Percentiles rank a stretch among this genome's conserved stretches.
These are phyloP conservation scores for Nasturtium officinale DNA, from an alignment of 345 rosid species.

Conservation along the genomic window DNA sequence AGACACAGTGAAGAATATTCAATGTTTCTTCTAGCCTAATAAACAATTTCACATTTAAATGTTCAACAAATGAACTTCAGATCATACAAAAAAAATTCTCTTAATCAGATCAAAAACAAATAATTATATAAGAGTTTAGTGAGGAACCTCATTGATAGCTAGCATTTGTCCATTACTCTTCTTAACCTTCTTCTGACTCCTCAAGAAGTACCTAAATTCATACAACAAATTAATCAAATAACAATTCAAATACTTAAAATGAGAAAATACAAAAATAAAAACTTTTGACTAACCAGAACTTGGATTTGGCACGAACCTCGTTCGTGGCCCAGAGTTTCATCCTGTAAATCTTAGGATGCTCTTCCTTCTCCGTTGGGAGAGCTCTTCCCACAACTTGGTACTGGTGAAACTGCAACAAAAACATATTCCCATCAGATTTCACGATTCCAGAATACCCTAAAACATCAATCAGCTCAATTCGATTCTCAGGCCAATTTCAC, in stretches of 20 bases:
- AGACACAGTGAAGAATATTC: background rate
- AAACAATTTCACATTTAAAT: background rate
- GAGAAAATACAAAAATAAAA: too few species aligned
- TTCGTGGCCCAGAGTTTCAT: constrained; percentile 66
- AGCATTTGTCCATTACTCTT: constrained; percentile 58
- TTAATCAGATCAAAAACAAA: background rate
- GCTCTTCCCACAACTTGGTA: constrained; percentile 68
- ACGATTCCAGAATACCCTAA: background rate
- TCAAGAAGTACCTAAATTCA: constrained; percentile 47
- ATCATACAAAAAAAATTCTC: background rate
- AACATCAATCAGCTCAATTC: background rate
- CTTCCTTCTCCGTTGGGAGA: constrained; percentile 52
- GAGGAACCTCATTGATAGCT: constrained; percentile 52
- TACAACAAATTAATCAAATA: background rate
- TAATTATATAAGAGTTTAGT: background rate
- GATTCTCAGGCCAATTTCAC: too few species aligned
- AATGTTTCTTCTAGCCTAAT: background rate
- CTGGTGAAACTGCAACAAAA: constrained; percentile 53
- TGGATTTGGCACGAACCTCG: constrained; percentile 62
- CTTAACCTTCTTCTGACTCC: constrained; percentile 54
- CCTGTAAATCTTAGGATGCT: constrained; percentile 57
- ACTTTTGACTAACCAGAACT: constrained; percentile 56
- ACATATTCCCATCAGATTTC: background rate
- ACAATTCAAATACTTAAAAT: background rate
- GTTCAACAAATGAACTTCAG: background rate